A percentile compares a stretch with the other conserved stretches of the same genome.
Conservation (phyloP, 2,329 filamentous ascomycete species). For the Aspergillus sp. region DNA sequence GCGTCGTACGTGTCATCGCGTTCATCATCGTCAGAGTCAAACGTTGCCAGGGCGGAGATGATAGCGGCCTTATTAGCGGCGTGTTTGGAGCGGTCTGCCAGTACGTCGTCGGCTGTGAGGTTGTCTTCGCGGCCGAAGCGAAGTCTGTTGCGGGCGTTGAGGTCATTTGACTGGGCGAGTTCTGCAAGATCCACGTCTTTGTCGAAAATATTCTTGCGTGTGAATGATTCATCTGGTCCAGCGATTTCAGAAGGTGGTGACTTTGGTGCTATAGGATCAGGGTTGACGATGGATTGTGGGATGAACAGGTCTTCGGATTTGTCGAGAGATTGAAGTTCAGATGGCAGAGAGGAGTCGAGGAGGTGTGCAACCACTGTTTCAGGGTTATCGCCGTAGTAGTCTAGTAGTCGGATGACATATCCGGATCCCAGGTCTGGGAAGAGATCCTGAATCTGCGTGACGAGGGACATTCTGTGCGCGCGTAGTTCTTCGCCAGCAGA, state of each 20-base stretch:
- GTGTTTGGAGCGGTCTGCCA: conserved; percentile 54
- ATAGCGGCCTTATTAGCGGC: conserved; percentile 78
- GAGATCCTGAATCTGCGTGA: conserved; percentile 86
- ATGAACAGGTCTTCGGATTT: conserved; percentile 49
- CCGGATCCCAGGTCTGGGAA: conserved; percentile 81
- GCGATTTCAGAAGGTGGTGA: conserved; percentile 28
- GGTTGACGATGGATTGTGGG: conserved; percentile 47
- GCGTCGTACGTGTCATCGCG: conserved; percentile 94
- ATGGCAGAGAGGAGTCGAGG: conserved; percentile 67
- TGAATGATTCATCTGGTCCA: conserved; percentile 22
- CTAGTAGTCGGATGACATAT: conserved; percentile 72
- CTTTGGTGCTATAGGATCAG: conserved; percentile 49
- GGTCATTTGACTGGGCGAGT: conserved; percentile 52
- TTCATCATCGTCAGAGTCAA: conserved; percentile 93
- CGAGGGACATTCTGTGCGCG: conserved; percentile 73
- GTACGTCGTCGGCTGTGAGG: conserved; percentile 64
- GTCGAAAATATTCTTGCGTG: conserved; percentile 68
- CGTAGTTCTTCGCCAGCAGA: conserved; percentile 50
- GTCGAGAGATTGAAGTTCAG: conserved; percentile 59
- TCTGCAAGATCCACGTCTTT: conserved; percentile 67
- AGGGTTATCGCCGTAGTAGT: conserved; percentile 68
- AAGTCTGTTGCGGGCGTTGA: conserved; percentile 48
- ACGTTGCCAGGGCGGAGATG: conserved; percentile 75
- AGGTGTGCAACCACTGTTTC: conserved; percentile 77
- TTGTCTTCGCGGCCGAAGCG: conserved; percentile 67